Evolutionary conservation across 305 asterid species (phyloP), one percentile per base, ranked within the genome.

Genomic region (Fraxinus xanthoxyloides): DNA sequence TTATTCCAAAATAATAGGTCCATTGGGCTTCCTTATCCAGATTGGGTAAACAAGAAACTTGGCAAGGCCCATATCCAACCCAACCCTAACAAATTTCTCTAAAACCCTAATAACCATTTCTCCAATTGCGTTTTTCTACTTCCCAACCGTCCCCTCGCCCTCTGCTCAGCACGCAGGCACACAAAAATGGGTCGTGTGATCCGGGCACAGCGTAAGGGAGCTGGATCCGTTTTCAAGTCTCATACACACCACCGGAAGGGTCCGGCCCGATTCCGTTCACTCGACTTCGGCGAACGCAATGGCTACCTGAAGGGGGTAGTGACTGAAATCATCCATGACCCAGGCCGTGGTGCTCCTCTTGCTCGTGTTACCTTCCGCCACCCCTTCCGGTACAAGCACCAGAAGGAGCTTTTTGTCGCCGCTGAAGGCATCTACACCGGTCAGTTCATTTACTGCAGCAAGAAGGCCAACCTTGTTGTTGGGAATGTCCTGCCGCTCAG

Each of bases 351-450:
- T 2, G 90, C 92, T 12, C 92, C 90, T 0, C 79, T 89, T 3
- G 92, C 89, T 1, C 87, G 87, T 5, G 30, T 61, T 61, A 61
- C 70, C 70, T 61, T 61, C 31, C 30, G 70, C 70, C 70, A 61
- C 30, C 91, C 91, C 0, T 89, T 89, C 86, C 75, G 89, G 5
- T 84, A 72, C 84, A 81, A 89, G 79, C 89, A 87, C 12, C 92
- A 89, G 87, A 89, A 87, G 80, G 92, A 89, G 84, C 76, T 89
- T n/a, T 87, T 86, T 78, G 81, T 89, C 46, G 90, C 90, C 28
- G 90, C 92, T 12, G 92, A 87, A 63, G 92, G 92, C n/a, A 87
- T 89, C 87, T 89, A 86, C 75, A 84, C 90, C 0, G 90, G 92
- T 0, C 92, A 89, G 51, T 89, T 87, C 10, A 82, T 89, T 13